These are phyloP conservation scores for Trypanosomatidae sp. DNA, from an alignment of 208 protist genomes.

Conservation along the genomic window DNA sequence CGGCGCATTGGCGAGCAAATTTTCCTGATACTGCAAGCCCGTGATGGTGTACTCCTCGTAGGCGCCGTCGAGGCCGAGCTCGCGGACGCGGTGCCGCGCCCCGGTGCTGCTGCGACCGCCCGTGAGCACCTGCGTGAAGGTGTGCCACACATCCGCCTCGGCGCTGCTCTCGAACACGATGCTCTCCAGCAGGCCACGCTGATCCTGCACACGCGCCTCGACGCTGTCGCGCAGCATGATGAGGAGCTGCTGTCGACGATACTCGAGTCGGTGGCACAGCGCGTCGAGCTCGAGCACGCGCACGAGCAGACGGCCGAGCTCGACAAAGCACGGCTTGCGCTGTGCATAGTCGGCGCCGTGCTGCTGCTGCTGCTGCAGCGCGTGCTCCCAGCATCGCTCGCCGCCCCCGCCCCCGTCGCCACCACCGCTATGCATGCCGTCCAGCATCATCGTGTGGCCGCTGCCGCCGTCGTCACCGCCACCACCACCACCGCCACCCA, in stretches of 20 bases:
- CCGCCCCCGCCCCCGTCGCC: too few species aligned
- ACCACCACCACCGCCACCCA: slow-evolving; percentile 46
- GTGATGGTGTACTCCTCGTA: slow-evolving; percentile 79
- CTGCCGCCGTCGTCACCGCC: too few species aligned
- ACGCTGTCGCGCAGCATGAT: slow-evolving; percentile 35
- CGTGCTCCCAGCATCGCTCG: too few species aligned
- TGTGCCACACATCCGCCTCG: slow-evolving; percentile 68
- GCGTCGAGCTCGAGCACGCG: slow-evolving; percentile 67
- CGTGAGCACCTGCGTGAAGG: slow-evolving; percentile 37
- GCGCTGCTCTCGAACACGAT: slow-evolving; percentile 60
- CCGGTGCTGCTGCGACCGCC: slow-evolving; percentile 4
- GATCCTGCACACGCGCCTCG: slow-evolving; percentile 47
- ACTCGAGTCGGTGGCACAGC: slow-evolving; percentile 56
- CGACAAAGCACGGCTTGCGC: slow-evolving; percentile 75
- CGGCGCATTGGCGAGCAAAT: slow-evolving; percentile 30
- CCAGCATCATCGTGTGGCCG: too few species aligned
- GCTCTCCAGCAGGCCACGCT: slow-evolving; percentile 24
- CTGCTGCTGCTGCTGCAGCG: slow-evolving; percentile 23
- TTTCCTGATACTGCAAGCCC: slow-evolving; percentile 63
- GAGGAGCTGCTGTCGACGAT: slow-evolving; percentile 46
- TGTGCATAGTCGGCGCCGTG: slow-evolving; percentile 15
- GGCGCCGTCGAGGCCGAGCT: slow-evolving; percentile 51
- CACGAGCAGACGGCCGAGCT: slow-evolving; percentile 64
- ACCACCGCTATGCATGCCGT: too few species aligned
- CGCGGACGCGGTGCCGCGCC: slow-evolving; percentile 25